phyloP scores from a whole-genome alignment of 2,329 filamentous ascomycete genomes.

The Colletotrichum higginsianum region DNA sequence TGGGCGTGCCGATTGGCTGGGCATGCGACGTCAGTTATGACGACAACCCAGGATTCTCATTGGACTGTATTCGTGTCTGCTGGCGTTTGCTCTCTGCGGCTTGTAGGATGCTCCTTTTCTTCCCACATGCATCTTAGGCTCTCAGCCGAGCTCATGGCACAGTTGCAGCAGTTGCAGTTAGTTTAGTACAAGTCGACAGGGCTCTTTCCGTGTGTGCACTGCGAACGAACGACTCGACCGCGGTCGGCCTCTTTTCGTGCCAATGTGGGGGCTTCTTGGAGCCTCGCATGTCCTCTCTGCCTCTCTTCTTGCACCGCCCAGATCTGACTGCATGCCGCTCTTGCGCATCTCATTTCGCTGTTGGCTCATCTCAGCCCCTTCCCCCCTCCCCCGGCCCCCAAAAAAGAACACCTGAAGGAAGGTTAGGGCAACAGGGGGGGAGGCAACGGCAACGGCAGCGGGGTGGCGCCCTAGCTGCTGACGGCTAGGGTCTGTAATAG shows the following conservation, averaged over 20 bases:
- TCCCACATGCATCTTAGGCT: conserved; percentile 16
- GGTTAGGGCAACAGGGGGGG: background rate
- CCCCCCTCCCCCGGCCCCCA: background rate
- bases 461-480: conserved; percentile 37
- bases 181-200: too few species aligned
- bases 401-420: background rate
- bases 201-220: background rate
- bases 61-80: conserved; percentile 13
- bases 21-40: conserved; percentile 31
- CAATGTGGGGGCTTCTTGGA: background rate
- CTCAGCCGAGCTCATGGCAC: background rate
- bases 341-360: conserved; percentile 1
- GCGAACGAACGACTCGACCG: background rate
- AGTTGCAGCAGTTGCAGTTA: background rate
- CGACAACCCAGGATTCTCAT: conserved; percentile 14
- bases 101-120: background rate
- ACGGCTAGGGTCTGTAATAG: conserved; percentile 19
- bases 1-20: conserved; percentile 35
- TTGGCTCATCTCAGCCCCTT: conserved; percentile 25
- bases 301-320: conserved; percentile 30
- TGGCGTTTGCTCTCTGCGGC: background rate
- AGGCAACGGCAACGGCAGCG: conserved; percentile 33
- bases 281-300: conserved; percentile 18
- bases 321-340: conserved; percentile 36
- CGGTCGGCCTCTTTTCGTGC: conserved; percentile 1